These are phyloP conservation scores for Cercospora sp. DNA, from an alignment of 2,329 filamentous ascomycete genomes.

Conservation along the genomic window DNA sequence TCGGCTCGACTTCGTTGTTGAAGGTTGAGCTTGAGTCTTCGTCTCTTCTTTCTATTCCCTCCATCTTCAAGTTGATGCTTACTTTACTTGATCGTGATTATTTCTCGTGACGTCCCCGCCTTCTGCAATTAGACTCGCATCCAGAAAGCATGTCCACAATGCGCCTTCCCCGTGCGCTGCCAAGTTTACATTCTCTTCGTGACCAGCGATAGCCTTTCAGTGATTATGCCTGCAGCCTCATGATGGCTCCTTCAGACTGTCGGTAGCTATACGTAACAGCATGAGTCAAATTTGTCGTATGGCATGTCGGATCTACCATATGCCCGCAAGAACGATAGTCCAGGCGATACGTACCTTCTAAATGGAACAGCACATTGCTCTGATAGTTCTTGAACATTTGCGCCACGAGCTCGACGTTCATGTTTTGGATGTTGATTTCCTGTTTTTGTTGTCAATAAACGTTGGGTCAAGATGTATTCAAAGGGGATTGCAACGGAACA, in stretches of 20 bases:
- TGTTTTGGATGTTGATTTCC: slow-evolving; percentile 98
- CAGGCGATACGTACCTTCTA: slow-evolving; percentile 68
- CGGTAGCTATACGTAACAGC: slow-evolving; percentile 24
- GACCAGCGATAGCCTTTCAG: background rate
- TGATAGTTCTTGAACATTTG: slow-evolving; percentile 99
- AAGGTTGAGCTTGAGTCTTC: slow-evolving; percentile 6
- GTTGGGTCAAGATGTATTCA: too few relatives aligned
- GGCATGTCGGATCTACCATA: too few relatives aligned
- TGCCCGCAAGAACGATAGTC: too few relatives aligned
- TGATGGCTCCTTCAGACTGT: slow-evolving; percentile 33
- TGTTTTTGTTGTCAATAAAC: slow-evolving; percentile 46
- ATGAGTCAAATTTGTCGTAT: background rate
- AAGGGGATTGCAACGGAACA: too few relatives aligned
- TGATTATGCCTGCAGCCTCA: slow-evolving; percentile 14
- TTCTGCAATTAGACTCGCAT: background rate
- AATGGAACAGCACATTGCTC: slow-evolving; percentile 93
- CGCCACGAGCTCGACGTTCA: slow-evolving; percentile 96
- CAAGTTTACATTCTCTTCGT: background rate
- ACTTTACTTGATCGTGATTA: background rate
- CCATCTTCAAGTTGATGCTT: background rate
- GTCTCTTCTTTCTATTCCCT: background rate
- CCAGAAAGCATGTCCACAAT: background rate
- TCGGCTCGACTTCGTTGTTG: slow-evolving; percentile 4
- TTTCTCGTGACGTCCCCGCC: background rate
- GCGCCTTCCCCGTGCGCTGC: background rate